Evolutionary conservation across 306 rosid genomes (phyloP).

Genomic region (Mucuna pruriens): DNA sequence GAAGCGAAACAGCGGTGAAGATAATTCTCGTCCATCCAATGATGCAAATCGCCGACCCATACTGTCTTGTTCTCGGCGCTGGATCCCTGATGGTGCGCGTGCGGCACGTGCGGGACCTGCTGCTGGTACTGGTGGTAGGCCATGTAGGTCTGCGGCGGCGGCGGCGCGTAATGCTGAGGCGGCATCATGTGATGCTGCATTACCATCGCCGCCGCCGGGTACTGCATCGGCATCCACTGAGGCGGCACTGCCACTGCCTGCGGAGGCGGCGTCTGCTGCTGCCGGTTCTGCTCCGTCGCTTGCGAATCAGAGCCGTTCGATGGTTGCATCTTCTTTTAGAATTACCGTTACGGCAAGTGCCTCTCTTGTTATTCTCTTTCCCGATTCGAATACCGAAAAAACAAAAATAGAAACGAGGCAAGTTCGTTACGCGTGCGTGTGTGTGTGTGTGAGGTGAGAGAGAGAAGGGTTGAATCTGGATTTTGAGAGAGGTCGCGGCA

Average conservation of each 20-base stretch:
- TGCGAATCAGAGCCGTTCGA: constrained; percentile 77
- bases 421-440: not conserved
- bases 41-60: constrained; percentile 95
- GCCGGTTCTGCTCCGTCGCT: constrained; percentile 44
- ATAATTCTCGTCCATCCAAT: constrained; percentile 94
- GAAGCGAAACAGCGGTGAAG: constrained; percentile 87
- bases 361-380: not conserved
- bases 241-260: constrained; percentile 47
- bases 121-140: constrained; percentile 78
- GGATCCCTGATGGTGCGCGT: constrained; percentile 62
- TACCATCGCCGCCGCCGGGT: constrained; percentile 88
- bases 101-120: constrained; percentile 52
- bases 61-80: constrained; percentile 76
- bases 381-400: constrained; percentile 28
- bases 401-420: not conserved
- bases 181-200: constrained; percentile 95
- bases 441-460: not conserved
- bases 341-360: not conserved
- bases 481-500: constrained; percentile 40
- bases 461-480: constrained; percentile 39
- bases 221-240: constrained; percentile 87
- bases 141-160: constrained; percentile 63
- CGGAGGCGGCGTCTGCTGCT: constrained; percentile 31
- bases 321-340: constrained; percentile 61
- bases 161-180: constrained; percentile 74